A percentile compares a stretch with the other conserved stretches of the same genome.
phyloP scores from a whole-genome alignment of 495 filamentous ascomycete species.

The Neurospora sublineolata region DNA sequence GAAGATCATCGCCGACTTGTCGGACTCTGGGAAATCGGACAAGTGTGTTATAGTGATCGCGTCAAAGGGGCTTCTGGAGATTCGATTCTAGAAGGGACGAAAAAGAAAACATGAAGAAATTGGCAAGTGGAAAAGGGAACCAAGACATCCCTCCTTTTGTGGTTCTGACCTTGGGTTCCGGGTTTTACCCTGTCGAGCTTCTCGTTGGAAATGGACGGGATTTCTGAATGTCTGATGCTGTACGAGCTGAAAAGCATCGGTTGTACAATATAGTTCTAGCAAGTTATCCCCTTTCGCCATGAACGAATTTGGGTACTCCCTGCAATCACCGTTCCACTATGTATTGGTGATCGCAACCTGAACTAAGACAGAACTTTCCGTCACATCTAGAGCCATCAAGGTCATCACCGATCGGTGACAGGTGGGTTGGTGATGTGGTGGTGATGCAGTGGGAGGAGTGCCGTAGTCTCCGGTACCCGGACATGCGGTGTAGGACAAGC shows the following conservation, averaged over 20 bases:
- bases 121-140: not conserved
- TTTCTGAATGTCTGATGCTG: not conserved
- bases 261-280: not conserved
- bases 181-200: not conserved
- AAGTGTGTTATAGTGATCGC: not conserved
- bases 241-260: not conserved
- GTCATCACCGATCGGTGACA: not conserved
- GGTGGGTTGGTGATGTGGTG: not conserved
- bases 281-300: not conserved
- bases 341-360: not conserved
- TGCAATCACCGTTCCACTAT: not conserved
- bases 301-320: not conserved
- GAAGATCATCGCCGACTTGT: not conserved
- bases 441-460: not conserved
- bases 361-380: not conserved
- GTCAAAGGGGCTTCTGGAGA: not conserved
- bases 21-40: not conserved
- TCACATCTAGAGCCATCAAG: not conserved
- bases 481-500: not conserved
- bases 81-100: not conserved
- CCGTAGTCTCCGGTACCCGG: not conserved
- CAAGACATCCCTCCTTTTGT: not conserved
- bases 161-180: not conserved
- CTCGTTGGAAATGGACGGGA: not conserved
- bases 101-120: not conserved